These are phyloP conservation scores for Lichtheimia ramosa DNA, from an alignment of 371 early-diverging fungal species.

Conservation along the genomic window DNA sequence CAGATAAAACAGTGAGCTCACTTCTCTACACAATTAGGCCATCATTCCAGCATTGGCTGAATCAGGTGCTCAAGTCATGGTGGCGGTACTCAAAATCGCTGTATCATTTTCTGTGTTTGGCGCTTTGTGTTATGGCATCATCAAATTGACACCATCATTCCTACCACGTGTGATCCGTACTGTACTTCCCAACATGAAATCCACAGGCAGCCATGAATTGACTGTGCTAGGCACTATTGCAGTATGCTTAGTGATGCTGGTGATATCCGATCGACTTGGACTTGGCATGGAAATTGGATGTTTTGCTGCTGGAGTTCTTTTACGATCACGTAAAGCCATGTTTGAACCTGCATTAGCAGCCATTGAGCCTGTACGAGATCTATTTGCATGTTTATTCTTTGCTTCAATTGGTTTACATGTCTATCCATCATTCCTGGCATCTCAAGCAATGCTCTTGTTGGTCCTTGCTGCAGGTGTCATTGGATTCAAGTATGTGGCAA, in stretches of 20 bases:
- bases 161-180: constrained; percentile 20
- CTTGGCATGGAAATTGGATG: constrained; percentile 62
- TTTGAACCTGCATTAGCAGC: constrained; percentile 40
- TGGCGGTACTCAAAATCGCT: constrained; percentile 33
- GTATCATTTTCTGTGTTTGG: constrained; percentile 44
- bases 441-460: constrained; percentile 51
- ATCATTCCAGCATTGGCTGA: constrained; percentile 57
- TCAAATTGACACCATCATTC: constrained; percentile 22
- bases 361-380: constrained; percentile 58
- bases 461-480: constrained; percentile 48
- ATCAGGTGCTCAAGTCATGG: constrained; percentile 43
- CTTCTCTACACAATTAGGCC: constrained; percentile 34
- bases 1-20: background rate
- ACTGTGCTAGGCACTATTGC: constrained; percentile 54
- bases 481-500: constrained; percentile 53
- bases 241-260: constrained; percentile 47
- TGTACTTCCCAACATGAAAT: constrained; percentile 23
- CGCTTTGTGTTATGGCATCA: constrained; percentile 33
- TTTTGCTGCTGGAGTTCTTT: constrained; percentile 64
- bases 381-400: constrained; percentile 65
- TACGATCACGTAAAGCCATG: constrained; percentile 42
- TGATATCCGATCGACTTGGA: constrained; percentile 44
- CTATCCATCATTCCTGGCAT: constrained; percentile 58
- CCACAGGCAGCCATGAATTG: constrained; percentile 42
- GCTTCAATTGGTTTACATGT: constrained; percentile 68